Evolutionary conservation across 2,329 filamentous ascomycete genomes (phyloP), one percentile per base, ranked within the genome.

Genomic region (Scedosporium dehoogii): DNA sequence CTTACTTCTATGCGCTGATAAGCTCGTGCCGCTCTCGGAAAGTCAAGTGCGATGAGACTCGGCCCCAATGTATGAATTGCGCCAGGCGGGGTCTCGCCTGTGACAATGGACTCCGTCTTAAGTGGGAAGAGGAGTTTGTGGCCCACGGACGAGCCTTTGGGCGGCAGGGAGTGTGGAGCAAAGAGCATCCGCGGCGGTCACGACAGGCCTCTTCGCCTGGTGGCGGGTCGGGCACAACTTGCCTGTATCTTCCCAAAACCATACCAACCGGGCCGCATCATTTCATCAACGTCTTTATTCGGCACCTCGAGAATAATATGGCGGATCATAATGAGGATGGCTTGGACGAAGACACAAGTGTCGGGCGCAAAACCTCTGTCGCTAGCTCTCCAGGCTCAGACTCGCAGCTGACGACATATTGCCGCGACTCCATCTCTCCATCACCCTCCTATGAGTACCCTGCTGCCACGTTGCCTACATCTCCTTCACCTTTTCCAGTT

Each of bases 1-100:
- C 59, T 61, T 12, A 53, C 59, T 14, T 3, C 9, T 21, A 16
- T 6, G 27, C n/a, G 27, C 42, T 42, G 16, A 2, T n/a, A 64
- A 69, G 59, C 25, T 56, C 57, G 12, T 65, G 64, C 27, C 62
- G 64, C 18, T 33, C 59, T 14, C 64, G 64, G 16, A 65, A 62
- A 41, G 62, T 65, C 48, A 65, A 63, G n/a, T 65, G 64, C 51
- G 64, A 65, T 44, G 62, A 63, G 25, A 46, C 62, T 9, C 46
- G 51, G 9, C 62, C 62, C 29, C 18, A 61, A 6, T 63, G 62
- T 41, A 21, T 41, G 14, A 63, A 63, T 12, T 63, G 62, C 23
- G 18, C 42, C 21, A 38, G 46, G 23, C 58, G 62, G 4, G 62
- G 62, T 4, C n/a, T 60, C 4, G 27, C 27, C n/a, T 63, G 62